phyloP scores from a whole-genome alignment of 148 eudicot genomes.

The Rhododendron simsii region DNA sequence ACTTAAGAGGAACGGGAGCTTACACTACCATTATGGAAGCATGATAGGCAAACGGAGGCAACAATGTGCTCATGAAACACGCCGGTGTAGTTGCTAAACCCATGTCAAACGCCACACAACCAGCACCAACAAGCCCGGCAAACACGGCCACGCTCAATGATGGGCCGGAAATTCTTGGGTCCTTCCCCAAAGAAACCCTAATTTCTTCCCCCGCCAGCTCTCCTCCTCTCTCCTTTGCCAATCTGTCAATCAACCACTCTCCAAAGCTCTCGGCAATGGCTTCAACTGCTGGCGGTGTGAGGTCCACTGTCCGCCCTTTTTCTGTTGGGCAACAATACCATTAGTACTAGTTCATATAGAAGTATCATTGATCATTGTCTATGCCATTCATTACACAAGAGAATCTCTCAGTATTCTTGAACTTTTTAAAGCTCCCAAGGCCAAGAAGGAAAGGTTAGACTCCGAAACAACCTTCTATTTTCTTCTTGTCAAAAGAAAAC shows the following conservation, averaged over 20 bases:
- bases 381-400: no score
- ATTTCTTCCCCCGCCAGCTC: conserved; percentile 19
- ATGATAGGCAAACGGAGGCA: conserved; percentile 65
- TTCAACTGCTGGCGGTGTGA: conserved; percentile 73
- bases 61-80: conserved; percentile 89
- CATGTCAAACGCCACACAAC: conserved; percentile 67
- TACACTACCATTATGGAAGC: conserved; percentile 83
- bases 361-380: no score
- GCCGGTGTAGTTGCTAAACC: conserved; percentile 97
- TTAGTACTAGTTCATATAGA: not conserved
- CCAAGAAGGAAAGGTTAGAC: no score
- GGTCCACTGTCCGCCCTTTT: conserved; percentile 56
- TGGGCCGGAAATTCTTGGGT: conserved; percentile 68
- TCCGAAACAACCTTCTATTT: no score
- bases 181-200: conserved; percentile 70
- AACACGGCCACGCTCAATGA: conserved; percentile 63
- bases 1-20: no score
- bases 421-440: no score
- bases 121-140: conserved; percentile 69
- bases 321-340: not conserved
- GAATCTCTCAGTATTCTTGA: no score
- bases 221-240: conserved; percentile 26
- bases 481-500: no score
- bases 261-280: conserved; percentile 95
- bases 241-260: conserved; percentile 53